A percentile compares a stretch with the other conserved stretches of the same genome.
These are phyloP conservation scores for Penicillium cinerascens DNA, from an alignment of 495 filamentous ascomycete species.

Conservation along the genomic window DNA sequence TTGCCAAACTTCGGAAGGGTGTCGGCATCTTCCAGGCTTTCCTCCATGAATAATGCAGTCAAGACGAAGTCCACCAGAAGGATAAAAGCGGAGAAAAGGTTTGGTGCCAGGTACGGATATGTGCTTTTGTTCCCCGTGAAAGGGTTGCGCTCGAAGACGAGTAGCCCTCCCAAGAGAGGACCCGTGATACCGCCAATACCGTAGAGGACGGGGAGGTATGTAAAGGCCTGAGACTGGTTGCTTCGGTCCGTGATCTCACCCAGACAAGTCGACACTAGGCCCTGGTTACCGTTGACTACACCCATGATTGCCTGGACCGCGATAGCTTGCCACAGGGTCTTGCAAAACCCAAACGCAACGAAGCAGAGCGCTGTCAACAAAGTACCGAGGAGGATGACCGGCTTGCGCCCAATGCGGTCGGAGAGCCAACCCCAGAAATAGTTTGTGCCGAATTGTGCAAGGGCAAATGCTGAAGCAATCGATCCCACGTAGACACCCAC, in stretches of 20 bases:
- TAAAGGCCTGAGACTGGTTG: slow-evolving; percentile 89
- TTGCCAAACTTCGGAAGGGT: slow-evolving; percentile 58
- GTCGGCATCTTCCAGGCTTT: slow-evolving; percentile 76
- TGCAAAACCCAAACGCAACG: slow-evolving; percentile 82
- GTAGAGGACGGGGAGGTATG: slow-evolving; percentile 89
- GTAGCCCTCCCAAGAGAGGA: slow-evolving; percentile 79
- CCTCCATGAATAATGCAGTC: slow-evolving; percentile 73
- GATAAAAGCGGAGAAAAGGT: slow-evolving; percentile 67
- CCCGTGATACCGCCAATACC: slow-evolving; percentile 91
- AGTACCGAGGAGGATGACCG: slow-evolving; percentile 85
- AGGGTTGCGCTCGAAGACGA: slow-evolving; percentile 60
- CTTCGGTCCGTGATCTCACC: slow-evolving; percentile 93
- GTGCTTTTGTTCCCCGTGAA: slow-evolving; percentile 50
- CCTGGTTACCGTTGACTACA: slow-evolving; percentile 85
- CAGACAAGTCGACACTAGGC: slow-evolving; percentile 84
- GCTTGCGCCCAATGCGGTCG: slow-evolving; percentile 88
- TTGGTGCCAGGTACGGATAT: slow-evolving; percentile 84
- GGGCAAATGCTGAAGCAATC: slow-evolving; percentile 84
- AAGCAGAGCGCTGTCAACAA: slow-evolving; percentile 77
- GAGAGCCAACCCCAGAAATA: slow-evolving; percentile 93
- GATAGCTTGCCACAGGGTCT: slow-evolving; percentile 75
- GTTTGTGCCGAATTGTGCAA: slow-evolving; percentile 88
- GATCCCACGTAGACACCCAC: slow-evolving; percentile 88
- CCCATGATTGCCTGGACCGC: slow-evolving; percentile 87
- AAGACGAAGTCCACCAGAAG: slow-evolving; percentile 71